Evolutionary conservation across 2,329 filamentous ascomycete genomes (phyloP).

Genomic region (Colletotrichum tanaceti): DNA sequence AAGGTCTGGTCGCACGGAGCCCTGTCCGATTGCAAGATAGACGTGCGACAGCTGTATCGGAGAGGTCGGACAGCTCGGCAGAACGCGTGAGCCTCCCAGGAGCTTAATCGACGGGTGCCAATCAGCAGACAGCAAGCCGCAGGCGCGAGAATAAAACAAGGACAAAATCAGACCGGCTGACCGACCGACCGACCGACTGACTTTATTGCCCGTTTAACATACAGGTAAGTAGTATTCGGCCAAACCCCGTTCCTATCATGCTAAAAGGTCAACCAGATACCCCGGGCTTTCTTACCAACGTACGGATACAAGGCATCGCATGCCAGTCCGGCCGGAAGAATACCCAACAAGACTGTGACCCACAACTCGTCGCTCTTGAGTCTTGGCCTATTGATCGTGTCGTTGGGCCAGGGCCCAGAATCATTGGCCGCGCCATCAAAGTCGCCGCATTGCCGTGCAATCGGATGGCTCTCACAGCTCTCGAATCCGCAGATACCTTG

Average conservation of each 20-base stretch:
- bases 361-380: neutral
- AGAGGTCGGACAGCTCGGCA: conserved; percentile 34
- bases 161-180: conserved; percentile 24
- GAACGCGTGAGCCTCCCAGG: conserved; percentile 28
- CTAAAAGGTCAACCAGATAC: conserved; percentile 15
- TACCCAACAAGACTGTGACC: neutral
- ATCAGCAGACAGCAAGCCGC: conserved; percentile 7
- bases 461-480: neutral
- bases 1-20: conserved; percentile 20
- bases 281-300: conserved; percentile 14
- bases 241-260: conserved; percentile 25
- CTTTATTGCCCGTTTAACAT: conserved; percentile 3
- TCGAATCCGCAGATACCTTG: neutral
- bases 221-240: conserved; percentile 26
- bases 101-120: conserved; percentile 36
- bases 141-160: neutral
- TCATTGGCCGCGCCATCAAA: neutral
- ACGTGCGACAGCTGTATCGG: conserved; percentile 39
- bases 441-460: neutral
- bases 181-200: conserved; percentile 28
- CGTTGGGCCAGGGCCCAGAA: neutral
- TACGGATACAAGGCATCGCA: neutral
- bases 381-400: neutral
- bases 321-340: no score
- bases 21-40: conserved; percentile 33